Evolutionary conservation across 1,139 yeast species (phyloP), one percentile per base, ranked within the genome.

Genomic region (Nakaseomyces delphensis): DNA sequence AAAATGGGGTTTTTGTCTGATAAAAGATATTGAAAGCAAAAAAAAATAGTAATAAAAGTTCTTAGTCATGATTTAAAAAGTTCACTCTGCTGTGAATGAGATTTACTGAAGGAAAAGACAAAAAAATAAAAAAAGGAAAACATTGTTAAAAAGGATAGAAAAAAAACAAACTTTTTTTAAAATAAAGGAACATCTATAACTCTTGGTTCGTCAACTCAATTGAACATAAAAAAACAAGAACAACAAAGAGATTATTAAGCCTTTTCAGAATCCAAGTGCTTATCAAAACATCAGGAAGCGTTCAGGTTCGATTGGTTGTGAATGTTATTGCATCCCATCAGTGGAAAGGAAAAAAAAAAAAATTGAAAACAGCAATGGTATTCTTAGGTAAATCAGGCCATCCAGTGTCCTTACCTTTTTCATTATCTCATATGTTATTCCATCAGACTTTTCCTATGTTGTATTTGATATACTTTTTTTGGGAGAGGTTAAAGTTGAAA

Each of bases 301-400:
- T 31, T 31, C 35, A 18, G 23, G 11, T 9, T 31, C 23, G 35
- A 31, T 19, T 31, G 6, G 9, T 16, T 31, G 21, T 19, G 35
- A 31, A 31, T 31, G 35, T 31, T 31, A 31, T 31, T 31, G 21
- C 35, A 18, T 13, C 35, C 18, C 8, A 23, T 31, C 31, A 25
- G 9, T 6, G 24, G 9, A 9, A 21, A 13, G n/a, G 28, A 10
- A 13, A 10, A 25, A 13, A 25, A 10, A 25, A 10, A n/a, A n/a
- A n/a, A n/a, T n/a, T n/a, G n/a, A n/a, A n/a, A n/a, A n/a, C n/a
- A n/a, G n/a, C n/a, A n/a, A n/a, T n/a, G n/a, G n/a, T n/a, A n/a
- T n/a, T n/a, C n/a, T 23, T 10, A 23, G 27, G 27, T 7, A 23
- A 23, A 8, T 23, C 10, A 23, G 23, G 35, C 23, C 35, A 31